A percentile compares a stretch with the other conserved stretches of the same genome.
phyloP scores from a whole-genome alignment of 495 filamentous ascomycete genomes.

The Platismatia glauca region DNA sequence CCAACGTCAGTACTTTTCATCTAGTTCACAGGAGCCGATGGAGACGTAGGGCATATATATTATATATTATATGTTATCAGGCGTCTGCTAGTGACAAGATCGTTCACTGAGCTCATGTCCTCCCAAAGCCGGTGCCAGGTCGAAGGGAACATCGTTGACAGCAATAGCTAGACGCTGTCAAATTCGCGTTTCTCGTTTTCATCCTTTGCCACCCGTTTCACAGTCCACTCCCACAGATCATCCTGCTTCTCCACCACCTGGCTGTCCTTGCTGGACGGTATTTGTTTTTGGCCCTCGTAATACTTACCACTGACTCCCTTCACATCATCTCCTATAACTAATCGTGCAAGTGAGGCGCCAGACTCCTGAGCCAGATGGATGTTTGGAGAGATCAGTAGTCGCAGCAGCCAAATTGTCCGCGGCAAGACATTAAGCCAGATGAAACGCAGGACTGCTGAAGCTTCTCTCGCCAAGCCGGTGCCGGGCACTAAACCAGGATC shows the following conservation, averaged over 20 bases:
- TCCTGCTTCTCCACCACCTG: constrained; percentile 37
- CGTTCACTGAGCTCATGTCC: too few relatives aligned
- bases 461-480: constrained; percentile 33
- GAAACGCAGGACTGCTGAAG: constrained; percentile 13
- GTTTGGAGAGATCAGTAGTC: constrained; percentile 27
- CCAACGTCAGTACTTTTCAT: not conserved
- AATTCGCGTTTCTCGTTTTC: constrained; percentile 30
- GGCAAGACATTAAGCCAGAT: constrained; percentile 33
- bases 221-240: constrained; percentile 42
- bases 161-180: constrained; percentile 15
- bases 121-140: not conserved
- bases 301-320: constrained; percentile 32
- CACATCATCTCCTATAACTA: constrained; percentile 27
- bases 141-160: not conserved
- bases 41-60: not conserved
- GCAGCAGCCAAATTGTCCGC: constrained; percentile 29
- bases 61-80: not conserved
- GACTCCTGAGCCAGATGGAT: constrained; percentile 34
- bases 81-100: too few relatives aligned
- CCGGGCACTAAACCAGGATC: constrained; percentile 43
- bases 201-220: constrained; percentile 32
- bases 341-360: constrained; percentile 29
- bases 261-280: constrained; percentile 32
- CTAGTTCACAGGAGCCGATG: not conserved
- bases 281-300: constrained; percentile 32